A percentile compares a stretch with the other conserved stretches of the same genome.
These are phyloP conservation scores for Tulasnella sp. DNA, from an alignment of 768 basidiomycete species.

Conservation along the genomic window DNA sequence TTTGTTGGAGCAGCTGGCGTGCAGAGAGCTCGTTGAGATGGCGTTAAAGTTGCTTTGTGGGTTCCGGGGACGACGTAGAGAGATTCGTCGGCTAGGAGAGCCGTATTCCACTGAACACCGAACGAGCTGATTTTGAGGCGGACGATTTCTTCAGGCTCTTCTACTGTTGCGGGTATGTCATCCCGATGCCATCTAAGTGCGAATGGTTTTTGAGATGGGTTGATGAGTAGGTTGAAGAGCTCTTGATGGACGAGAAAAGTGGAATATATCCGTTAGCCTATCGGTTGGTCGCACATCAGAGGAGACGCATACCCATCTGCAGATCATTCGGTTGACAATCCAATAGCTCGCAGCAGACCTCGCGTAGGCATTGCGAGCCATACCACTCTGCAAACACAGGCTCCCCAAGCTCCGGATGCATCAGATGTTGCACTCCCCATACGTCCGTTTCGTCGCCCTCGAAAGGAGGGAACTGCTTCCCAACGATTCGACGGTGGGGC, in stretches of 20 bases:
- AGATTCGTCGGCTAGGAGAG: conserved; percentile 59
- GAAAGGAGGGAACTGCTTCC: conserved; percentile 72
- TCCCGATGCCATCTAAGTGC: conserved; percentile 76
- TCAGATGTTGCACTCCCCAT: conserved; percentile 75
- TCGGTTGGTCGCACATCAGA: neutral
- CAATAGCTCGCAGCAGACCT: conserved; percentile 41
- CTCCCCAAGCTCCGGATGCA: conserved; percentile 66
- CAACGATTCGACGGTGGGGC: conserved; percentile 61
- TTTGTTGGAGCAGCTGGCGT: conserved; percentile 43
- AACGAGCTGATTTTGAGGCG: conserved; percentile 54
- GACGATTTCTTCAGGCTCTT: conserved; percentile 48
- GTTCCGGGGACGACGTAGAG: conserved; percentile 65
- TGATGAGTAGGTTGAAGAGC: conserved; percentile 67
- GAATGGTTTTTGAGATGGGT: conserved; percentile 56
- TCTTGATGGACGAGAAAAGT: conserved; percentile 36
- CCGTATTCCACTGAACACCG: conserved; percentile 79
- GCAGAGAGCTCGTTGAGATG: conserved; percentile 51
- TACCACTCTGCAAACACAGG: conserved; percentile 60
- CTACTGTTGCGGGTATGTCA: conserved; percentile 54
- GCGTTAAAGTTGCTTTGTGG: conserved; percentile 50
- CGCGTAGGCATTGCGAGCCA: conserved; percentile 44
- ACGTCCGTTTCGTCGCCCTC: conserved; percentile 46
- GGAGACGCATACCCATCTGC: conserved; percentile 56
- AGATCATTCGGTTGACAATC: conserved; percentile 51
- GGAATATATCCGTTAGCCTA: neutral